phyloP scores from a whole-genome alignment of 495 filamentous ascomycete genomes.

The Amorphotheca resinae region DNA sequence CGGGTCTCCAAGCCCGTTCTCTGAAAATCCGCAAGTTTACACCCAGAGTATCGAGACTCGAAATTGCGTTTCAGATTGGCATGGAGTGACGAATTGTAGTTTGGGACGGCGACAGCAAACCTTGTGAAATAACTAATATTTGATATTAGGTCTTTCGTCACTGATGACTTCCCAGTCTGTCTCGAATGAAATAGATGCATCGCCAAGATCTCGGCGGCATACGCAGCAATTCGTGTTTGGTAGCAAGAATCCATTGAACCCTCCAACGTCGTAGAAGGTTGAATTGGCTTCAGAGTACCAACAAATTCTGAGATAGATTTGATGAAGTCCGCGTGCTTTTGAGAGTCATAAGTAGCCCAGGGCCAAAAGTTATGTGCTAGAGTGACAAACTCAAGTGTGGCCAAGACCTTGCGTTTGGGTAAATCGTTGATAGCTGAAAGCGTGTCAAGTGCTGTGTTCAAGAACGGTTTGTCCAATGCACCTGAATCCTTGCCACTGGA shows the following conservation, averaged over 20 bases:
- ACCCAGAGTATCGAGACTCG: conserved; percentile 56
- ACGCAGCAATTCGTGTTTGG: conserved; percentile 62
- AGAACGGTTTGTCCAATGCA: conserved; percentile 40
- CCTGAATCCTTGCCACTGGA: conserved; percentile 23
- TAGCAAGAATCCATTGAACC: conserved; percentile 36
- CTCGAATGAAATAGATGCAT: conserved; percentile 77
- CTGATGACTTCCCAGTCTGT: conserved; percentile 50
- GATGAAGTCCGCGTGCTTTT: conserved; percentile 62
- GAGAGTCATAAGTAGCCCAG: conserved; percentile 69
- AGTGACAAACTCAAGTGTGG: conserved; percentile 75
- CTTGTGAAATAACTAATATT: conserved; percentile 60
- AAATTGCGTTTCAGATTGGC: conserved; percentile 65
- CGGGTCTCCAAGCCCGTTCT: conserved; percentile 50
- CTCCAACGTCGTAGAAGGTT: conserved; percentile 29
- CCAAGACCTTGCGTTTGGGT: conserved; percentile 47
- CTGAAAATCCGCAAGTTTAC: conserved; percentile 62
- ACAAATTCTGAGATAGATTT: conserved; percentile 54
- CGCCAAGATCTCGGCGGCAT: conserved; percentile 77
- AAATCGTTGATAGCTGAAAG: conserved; percentile 55
- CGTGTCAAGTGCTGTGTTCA: conserved; percentile 61
- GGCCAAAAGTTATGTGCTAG: conserved; percentile 85
- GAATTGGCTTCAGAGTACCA: conserved; percentile 42
- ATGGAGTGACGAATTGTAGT: conserved; percentile 80
- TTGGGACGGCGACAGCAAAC: conserved; percentile 57
- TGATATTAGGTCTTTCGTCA: conserved; percentile 50